Base-by-base conservation (phyloP, 2,329 filamentous ascomycete genomes). In the Epichloe gansuensis region DNA sequence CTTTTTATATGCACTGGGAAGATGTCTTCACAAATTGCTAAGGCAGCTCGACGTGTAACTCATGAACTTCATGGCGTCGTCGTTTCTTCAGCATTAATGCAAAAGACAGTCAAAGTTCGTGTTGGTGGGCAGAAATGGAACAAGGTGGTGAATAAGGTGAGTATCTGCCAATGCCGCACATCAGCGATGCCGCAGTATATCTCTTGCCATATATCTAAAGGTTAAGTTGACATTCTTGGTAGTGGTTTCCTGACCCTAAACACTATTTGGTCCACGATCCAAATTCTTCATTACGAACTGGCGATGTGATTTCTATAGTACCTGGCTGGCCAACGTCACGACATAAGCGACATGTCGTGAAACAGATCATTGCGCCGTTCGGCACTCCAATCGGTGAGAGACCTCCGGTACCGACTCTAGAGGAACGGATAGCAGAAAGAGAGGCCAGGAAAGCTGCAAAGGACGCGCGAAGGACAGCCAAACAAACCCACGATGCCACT, bases 241-340 rank as follows among this genome's bases (percentile, higher is more conserved):
- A 71, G 69, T 70, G 64, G 71, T 90, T 85, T 66, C 77, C 82
- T 61, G 71, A 76, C 44, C 77, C 79, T 23, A 73, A 76, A 57
- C 77, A 80, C 58, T 77, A 84, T 64, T 79, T 91, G 34, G 86
- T 90, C 39, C 85, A 89, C 71, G 87, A 93, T 67, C 87, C 87
- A 31, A 80, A 80, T 66, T 78, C 81, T 59, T 89, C 85, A 27
- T 76, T 89, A 39, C 76, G 82, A 53, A 77, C 78, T 49, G 87
- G 87, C 63, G 87, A 93, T 65, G 79, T 91, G 3, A 80, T 93
- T 31, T 76, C 81, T 56, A 86, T 91, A 59, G 73, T 74, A 7
- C 75, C 81, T 5, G 82, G 82, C 52, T 82, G 77, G 76, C 78
- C 80, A 50, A 79, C 78, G 6, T 81, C 79, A 41, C 80, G 80